These are phyloP conservation scores for Penicillium pulvis DNA, from an alignment of 495 filamentous ascomycete genomes.

Conservation along the genomic window DNA sequence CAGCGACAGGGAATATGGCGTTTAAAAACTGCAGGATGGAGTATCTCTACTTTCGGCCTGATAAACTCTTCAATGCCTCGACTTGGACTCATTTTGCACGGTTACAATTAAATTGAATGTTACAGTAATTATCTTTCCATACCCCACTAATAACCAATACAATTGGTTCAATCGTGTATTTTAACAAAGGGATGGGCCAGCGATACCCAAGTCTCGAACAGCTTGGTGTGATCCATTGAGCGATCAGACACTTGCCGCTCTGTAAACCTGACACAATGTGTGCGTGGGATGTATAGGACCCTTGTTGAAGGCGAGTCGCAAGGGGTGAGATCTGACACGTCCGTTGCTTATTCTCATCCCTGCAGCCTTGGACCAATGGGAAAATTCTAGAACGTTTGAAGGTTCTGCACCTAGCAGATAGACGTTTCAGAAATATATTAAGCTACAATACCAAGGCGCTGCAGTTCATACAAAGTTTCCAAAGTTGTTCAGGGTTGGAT, in stretches of 20 bases:
- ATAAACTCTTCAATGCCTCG: neutral
- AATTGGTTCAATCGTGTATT: neutral
- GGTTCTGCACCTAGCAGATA: neutral
- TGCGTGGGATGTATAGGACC: neutral
- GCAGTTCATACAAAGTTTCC: neutral
- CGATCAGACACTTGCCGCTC: too few species aligned
- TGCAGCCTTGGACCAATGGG: neutral
- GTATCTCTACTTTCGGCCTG: neutral
- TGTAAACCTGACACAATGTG: too few species aligned
- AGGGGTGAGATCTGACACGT: conserved; percentile 4
- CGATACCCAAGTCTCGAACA: too few species aligned
- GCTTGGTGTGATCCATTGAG: too few species aligned
- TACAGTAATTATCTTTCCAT: neutral
- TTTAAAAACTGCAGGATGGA: neutral
- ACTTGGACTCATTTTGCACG: too few species aligned
- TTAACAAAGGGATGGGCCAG: too few species aligned
- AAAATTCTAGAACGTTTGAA: neutral
- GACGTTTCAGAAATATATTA: neutral
- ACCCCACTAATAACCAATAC: too few species aligned
- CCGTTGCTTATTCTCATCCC: neutral
- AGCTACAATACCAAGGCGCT: neutral
- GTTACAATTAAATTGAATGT: neutral
- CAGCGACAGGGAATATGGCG: neutral
- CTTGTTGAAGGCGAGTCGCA: conserved; percentile 1
- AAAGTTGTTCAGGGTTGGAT: neutral